Conservation (phyloP, 257 asterid genomes). For the Jaltomata sinuosa region DNA sequence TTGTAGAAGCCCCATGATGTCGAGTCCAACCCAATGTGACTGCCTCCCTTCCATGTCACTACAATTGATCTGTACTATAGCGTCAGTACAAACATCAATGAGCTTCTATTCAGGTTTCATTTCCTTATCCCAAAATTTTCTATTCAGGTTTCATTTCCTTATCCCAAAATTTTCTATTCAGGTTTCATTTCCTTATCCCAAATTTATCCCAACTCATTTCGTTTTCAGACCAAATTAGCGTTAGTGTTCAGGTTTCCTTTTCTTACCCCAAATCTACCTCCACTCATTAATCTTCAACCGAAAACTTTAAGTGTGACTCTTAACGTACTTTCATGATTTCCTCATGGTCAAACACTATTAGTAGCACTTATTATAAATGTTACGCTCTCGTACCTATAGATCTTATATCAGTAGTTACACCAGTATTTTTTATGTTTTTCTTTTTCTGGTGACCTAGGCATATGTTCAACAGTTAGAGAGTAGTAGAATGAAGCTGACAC, state of each 20-base stretch:
- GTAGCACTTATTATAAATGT: no score
- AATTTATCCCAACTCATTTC: background rate
- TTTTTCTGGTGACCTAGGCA: conserved; percentile 42
- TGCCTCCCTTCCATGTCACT: background rate
- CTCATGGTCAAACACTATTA: background rate
- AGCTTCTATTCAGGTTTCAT: background rate
- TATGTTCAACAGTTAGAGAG: conserved; percentile 96
- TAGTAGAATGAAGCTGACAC: conserved; percentile 98
- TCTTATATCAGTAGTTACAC: background rate
- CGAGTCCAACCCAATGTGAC: background rate
- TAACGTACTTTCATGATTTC: background rate
- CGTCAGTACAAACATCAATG: background rate
- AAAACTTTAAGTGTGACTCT: background rate
- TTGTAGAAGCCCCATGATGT: background rate
- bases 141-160: background rate
- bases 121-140: background rate
- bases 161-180: background rate
- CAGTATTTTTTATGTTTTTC: background rate
- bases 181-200: background rate
- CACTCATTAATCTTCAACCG: background rate
- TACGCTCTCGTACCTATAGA: no score
- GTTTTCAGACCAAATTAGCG: background rate
- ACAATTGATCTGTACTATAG: background rate
- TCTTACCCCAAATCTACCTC: background rate
- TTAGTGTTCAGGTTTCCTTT: background rate